Conservation (phyloP, 768 basidiomycete genomes). For the Suillus subaureus region DNA sequence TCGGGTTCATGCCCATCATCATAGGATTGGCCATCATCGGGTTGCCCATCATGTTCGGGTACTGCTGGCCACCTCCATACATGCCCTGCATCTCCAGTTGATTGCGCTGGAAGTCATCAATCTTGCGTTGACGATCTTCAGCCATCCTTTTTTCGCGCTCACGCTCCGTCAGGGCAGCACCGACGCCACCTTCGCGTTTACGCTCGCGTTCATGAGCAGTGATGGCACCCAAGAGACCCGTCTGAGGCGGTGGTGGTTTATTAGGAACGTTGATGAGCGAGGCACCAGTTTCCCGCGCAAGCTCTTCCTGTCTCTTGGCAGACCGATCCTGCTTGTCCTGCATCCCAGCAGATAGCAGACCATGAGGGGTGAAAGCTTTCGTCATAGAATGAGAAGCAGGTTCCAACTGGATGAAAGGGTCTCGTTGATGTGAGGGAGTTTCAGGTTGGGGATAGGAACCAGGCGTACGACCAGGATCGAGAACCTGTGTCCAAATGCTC, state of each 20-base stretch:
- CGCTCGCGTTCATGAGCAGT: constrained; percentile 93
- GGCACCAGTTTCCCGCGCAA: constrained; percentile 88
- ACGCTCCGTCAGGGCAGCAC: constrained; percentile 91
- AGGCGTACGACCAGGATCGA: constrained; percentile 65
- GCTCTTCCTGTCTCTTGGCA: constrained; percentile 92
- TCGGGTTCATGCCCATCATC: constrained; percentile 58
- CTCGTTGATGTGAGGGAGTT: constrained; percentile 35
- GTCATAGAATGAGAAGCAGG: constrained; percentile 73
- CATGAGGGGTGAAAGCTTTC: constrained; percentile 94
- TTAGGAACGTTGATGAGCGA: constrained; percentile 95
- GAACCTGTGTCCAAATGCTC: constrained; percentile 86
- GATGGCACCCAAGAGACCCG: constrained; percentile 93
- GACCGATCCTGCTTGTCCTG: constrained; percentile 96
- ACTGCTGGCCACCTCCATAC: constrained; percentile 57
- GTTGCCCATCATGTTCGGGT: constrained; percentile 48
- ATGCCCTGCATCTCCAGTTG: constrained; percentile 90
- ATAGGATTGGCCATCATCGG: constrained; percentile 78
- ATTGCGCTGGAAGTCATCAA: constrained; percentile 87
- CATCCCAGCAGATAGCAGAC: constrained; percentile 90
- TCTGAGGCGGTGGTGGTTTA: constrained; percentile 94
- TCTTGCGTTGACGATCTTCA: constrained; percentile 90
- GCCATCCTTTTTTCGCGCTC: constrained; percentile 91
- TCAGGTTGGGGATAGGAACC: constrained; percentile 42
- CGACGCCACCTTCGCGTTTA: constrained; percentile 93
- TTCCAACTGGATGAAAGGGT: constrained; percentile 79